Percentiles rank a stretch among this genome's conserved stretches.
These are phyloP conservation scores for Giardia duodenalis DNA, from an alignment of 208 protist genomes.

Conservation along the genomic window DNA sequence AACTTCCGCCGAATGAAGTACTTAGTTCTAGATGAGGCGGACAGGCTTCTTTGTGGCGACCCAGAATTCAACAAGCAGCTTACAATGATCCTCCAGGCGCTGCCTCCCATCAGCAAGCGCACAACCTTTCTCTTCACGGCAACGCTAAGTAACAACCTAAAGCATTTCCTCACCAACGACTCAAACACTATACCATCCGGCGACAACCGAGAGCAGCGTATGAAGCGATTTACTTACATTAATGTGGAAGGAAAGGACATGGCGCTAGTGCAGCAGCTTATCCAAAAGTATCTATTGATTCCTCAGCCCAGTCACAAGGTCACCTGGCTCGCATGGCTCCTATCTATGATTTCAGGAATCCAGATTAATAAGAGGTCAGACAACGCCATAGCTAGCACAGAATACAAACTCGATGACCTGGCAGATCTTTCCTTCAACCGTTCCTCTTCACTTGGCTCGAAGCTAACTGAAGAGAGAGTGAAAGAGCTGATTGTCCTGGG, in stretches of 20 bases:
- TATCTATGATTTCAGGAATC: not conserved
- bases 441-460: not conserved
- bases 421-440: not conserved
- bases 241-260: not conserved
- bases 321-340: not conserved
- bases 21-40: slow-evolving; percentile 45
- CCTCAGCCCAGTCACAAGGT: not conserved
- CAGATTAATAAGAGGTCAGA: not conserved
- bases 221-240: not conserved
- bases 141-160: slow-evolving; percentile 15
- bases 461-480: not conserved
- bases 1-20: slow-evolving; percentile 50
- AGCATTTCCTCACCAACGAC: not conserved
- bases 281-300: not conserved
- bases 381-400: not conserved
- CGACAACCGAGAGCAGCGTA: too few relatives aligned
- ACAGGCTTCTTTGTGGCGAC: slow-evolving; percentile 21
- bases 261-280: not conserved
- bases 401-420: not conserved
- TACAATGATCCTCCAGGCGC: slow-evolving; percentile 3
- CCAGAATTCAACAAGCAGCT: not conserved
- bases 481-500: not conserved
- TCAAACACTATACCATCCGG: too few relatives aligned
- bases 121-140: slow-evolving; percentile 37
- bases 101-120: not conserved